Evolutionary conservation across 2,329 filamentous ascomycete genomes (phyloP).

Genomic region (Tolypocladium tropicale): DNA sequence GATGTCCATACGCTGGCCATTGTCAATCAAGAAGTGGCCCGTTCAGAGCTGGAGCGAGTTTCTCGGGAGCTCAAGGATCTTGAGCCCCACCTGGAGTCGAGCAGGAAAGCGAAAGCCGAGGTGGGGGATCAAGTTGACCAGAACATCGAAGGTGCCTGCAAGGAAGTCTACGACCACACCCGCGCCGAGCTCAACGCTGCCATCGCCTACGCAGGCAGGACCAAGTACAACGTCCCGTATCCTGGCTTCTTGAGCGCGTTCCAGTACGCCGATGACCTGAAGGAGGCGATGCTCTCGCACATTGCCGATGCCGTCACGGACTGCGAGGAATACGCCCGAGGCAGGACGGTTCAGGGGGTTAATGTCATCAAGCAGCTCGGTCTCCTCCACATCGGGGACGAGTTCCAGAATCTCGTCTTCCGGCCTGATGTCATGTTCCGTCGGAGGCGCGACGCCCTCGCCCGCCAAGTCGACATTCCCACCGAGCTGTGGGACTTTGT

Average conservation of each 20-base stretch:
- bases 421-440: constrained; percentile 90
- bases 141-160: constrained; percentile 75
- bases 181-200: constrained; percentile 63
- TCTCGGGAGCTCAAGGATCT: constrained; percentile 70
- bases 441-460: constrained; percentile 68
- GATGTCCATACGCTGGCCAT: constrained; percentile 75
- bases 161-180: constrained; percentile 77
- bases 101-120: constrained; percentile 67
- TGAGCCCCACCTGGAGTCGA: constrained; percentile 76
- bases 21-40: constrained; percentile 80
- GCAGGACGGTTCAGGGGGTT: constrained; percentile 68
- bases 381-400: constrained; percentile 76
- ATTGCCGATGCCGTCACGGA: constrained; percentile 67
- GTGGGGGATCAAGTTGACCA: constrained; percentile 73
- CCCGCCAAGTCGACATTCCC: constrained; percentile 75
- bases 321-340: constrained; percentile 81
- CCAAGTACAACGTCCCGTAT: constrained; percentile 73
- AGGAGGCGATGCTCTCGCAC: constrained; percentile 81
- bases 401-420: constrained; percentile 80
- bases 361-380: constrained; percentile 83
- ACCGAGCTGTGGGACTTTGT: constrained; percentile 92
- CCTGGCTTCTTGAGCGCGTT: constrained; percentile 78
- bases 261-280: constrained; percentile 87
- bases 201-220: constrained; percentile 67
- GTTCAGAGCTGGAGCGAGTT: constrained; percentile 75